Evolutionary conservation across 2,329 filamentous ascomycete species (phyloP).

Genomic region (Corniculantispora saksenae): DNA sequence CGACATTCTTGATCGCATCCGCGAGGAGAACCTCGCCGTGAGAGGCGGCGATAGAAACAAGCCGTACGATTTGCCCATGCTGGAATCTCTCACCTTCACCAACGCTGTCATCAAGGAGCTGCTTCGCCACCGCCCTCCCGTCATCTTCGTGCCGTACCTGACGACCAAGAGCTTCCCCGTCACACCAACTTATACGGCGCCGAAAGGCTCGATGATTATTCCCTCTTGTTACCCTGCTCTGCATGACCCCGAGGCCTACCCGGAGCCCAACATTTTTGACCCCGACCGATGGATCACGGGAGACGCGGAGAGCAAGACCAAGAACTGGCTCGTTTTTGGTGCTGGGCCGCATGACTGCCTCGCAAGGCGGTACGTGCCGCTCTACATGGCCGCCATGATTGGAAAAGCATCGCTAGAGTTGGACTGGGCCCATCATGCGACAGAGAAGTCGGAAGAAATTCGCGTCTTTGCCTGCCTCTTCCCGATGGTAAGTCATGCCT

Average conservation of each 20-base stretch:
- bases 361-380: slow-evolving; percentile 49
- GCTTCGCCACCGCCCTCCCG: slow-evolving; percentile 52
- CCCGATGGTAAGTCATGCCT: slow-evolving; percentile 42
- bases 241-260: slow-evolving; percentile 50
- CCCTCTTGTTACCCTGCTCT: slow-evolving; percentile 54
- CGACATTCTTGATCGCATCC: slow-evolving; percentile 47
- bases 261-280: slow-evolving; percentile 48
- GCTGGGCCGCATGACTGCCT: slow-evolving; percentile 53
- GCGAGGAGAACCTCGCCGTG: slow-evolving; percentile 48
- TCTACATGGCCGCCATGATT: slow-evolving; percentile 54
- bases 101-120: slow-evolving; percentile 55
- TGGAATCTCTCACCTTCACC: slow-evolving; percentile 52
- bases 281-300: slow-evolving; percentile 55
- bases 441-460: slow-evolving; percentile 50
- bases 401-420: slow-evolving; percentile 52
- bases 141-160: slow-evolving; percentile 56
- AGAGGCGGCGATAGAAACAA: slow-evolving; percentile 43
- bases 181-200: slow-evolving; percentile 48
- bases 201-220: slow-evolving; percentile 50
- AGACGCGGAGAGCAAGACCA: slow-evolving; percentile 50
- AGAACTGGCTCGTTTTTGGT: slow-evolving; percentile 57
- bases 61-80: slow-evolving; percentile 46
- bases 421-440: slow-evolving; percentile 53
- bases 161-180: slow-evolving; percentile 49
- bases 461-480: slow-evolving; percentile 51